Evolutionary conservation across 2,329 filamentous ascomycete species (phyloP), one percentile per base, ranked within the genome.

Genomic region (Mariannaea elegans): DNA sequence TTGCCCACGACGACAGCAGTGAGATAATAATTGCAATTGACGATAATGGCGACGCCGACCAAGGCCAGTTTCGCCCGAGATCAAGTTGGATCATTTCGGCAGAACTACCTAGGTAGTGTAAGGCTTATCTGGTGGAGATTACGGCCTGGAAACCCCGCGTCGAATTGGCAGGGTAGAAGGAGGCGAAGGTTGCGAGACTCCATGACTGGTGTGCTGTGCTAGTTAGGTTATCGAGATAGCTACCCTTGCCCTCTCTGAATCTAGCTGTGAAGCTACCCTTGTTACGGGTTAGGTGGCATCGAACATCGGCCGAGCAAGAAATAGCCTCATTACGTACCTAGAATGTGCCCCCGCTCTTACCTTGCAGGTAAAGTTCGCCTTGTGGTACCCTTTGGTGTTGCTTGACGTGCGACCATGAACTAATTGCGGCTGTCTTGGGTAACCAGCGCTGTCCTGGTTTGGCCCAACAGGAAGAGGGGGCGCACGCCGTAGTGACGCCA

Each of bases 311-410:
- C 38, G 44, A 49, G 44, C 45, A 44, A n/a, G 32, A 61, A 54
- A 48, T 47, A 59, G 61, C 52, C 62, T 61, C 59, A 62, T 68
- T 67, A 65, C 67, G 63, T 68, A 64, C 49, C 56, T 51, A 36
- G 45, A 45, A 38, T 48, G 44, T 29, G 48, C 50, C 45, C 46
- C 51, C 54, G 47, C 34, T 61, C 18, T 39, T 16, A 12, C 32
- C 12, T 19, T 38, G 34, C 51, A 32, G 38, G 36, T 12, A 46
- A 57, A 38, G 51, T 34, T 50, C 29, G 23, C 50, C 41, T 47
- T 18, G 23, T 44, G 31, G 44, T 44, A n/a, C 32, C 29, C 29
- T 36, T 34, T 27, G 46, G 44, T 42, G 29, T 18, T 10, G 23
- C 32, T 21, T 39, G 29, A 24, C 24, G 38, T 36, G 49, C 31